Percentiles rank a stretch among this genome's conserved stretches.
phyloP scores from a whole-genome alignment of 257 asterid genomes.

The Solanum bulbocastanum region DNA sequence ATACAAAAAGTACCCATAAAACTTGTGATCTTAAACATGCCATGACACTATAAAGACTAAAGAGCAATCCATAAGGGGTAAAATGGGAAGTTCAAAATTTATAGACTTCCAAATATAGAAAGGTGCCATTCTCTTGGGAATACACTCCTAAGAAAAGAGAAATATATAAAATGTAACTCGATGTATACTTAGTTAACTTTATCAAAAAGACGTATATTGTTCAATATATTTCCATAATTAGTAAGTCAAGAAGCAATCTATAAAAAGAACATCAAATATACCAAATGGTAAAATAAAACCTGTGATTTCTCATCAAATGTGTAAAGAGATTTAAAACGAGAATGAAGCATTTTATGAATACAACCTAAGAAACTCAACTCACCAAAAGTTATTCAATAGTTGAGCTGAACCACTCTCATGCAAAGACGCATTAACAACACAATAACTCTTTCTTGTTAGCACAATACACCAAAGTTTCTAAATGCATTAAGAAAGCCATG shows the following conservation, averaged over 20 bases:
- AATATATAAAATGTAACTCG: not conserved
- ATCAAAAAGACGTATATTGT: not conserved
- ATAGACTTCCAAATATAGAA: not conserved
- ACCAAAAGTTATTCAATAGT: not conserved
- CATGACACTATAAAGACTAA: not conserved
- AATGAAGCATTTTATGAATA: not conserved
- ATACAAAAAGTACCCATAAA: not conserved
- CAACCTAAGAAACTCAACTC: not conserved
- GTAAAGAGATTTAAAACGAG: not conserved
- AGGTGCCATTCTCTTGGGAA: not conserved
- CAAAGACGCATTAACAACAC: not conserved
- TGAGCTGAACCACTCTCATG: not conserved
- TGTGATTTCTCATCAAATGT: not conserved
- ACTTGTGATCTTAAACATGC: not conserved
- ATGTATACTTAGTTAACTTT: not conserved
- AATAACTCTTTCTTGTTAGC: not conserved
- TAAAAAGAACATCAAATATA: not conserved
- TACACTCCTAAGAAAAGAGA: not conserved
- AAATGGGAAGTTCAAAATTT: not conserved
- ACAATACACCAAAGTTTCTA: not conserved
- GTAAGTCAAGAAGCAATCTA: not conserved
- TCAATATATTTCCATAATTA: not conserved
- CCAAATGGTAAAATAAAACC: not conserved
- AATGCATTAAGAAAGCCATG: not conserved
- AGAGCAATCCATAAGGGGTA: not conserved